Evolutionary conservation across 495 filamentous ascomycete species (phyloP).

Genomic region (Penicillium pancosmium): DNA sequence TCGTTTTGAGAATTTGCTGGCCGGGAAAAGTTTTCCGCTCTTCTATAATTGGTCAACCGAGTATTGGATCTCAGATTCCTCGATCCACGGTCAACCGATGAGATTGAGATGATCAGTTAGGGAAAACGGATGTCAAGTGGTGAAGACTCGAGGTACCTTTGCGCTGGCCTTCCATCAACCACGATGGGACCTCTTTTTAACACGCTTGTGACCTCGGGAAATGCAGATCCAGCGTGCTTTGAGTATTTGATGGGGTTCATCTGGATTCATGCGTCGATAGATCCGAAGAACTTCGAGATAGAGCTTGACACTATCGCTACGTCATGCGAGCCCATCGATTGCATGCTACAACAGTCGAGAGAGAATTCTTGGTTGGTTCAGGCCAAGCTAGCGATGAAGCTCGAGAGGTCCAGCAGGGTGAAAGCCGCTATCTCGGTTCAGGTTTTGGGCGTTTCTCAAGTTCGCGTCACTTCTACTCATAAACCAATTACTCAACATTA

Average conservation of each 20-base stretch:
- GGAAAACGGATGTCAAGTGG: constrained; percentile 1
- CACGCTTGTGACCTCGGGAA: constrained; percentile 11
- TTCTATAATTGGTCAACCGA: constrained; percentile 12
- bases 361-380: constrained; percentile 3
- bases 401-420: neutral
- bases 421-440: constrained; percentile 1
- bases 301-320: neutral
- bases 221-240: constrained; percentile 10
- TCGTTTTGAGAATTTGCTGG: constrained; percentile 3
- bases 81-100: constrained; percentile 11
- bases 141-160: constrained; percentile 7
- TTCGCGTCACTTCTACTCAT: constrained; percentile 5
- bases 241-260: constrained; percentile 11
- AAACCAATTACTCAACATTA: constrained; percentile 5
- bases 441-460: constrained; percentile 5
- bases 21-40: neutral
- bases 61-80: constrained; percentile 13
- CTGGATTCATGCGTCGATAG: constrained; percentile 9
- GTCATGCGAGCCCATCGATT: neutral
- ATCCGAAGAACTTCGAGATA: constrained; percentile 2
- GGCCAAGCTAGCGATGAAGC: constrained; percentile 2
- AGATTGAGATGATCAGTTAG: neutral
- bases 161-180: constrained; percentile 6
- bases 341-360: constrained; percentile 4
- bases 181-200: constrained; percentile 13